phyloP scores from a whole-genome alignment of 106 monocot genomes.

The Acorus gramineus region DNA sequence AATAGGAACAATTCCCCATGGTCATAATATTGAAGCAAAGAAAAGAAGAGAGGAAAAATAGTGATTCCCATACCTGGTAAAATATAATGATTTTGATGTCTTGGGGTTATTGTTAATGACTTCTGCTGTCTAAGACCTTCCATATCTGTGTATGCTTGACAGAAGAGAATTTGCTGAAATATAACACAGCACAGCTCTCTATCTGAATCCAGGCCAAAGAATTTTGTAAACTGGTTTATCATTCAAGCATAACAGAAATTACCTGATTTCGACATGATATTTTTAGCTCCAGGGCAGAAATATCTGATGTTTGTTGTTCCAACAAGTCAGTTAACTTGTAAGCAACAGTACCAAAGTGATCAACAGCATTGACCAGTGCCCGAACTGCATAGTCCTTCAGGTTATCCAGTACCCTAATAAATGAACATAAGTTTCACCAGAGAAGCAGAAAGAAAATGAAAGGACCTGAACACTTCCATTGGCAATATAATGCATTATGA shows the following conservation, averaged over 20 bases:
- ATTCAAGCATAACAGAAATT: not conserved
- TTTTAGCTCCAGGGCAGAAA: conserved; percentile 58
- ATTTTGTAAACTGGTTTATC: too few species aligned
- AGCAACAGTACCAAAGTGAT: conserved; percentile 95
- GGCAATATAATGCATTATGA: too few species aligned
- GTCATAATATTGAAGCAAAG: too few species aligned
- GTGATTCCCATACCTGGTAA: conserved; percentile 46
- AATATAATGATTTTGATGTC: conserved; percentile 90
- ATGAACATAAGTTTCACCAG: too few species aligned
- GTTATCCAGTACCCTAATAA: conserved; percentile 83
- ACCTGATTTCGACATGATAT: conserved; percentile 88
- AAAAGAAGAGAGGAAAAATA: too few species aligned
- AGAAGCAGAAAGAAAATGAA: too few species aligned
- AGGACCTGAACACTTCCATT: too few species aligned
- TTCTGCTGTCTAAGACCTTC: conserved; percentile 73
- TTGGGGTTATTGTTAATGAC: conserved; percentile 28
- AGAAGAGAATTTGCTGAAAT: conserved; percentile 46
- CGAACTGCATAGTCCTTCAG: conserved; percentile 89
- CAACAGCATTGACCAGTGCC: conserved; percentile 94
- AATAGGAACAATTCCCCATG: too few species aligned
- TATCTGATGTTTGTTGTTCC: conserved; percentile 74
- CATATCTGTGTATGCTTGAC: conserved; percentile 62
- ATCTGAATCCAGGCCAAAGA: conserved; percentile 2
- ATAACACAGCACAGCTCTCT: not conserved
- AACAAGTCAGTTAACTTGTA: conserved; percentile 89